Conservation (phyloP, 1,284 basidiomycete species). For the Rugosomyces carneus region DNA sequence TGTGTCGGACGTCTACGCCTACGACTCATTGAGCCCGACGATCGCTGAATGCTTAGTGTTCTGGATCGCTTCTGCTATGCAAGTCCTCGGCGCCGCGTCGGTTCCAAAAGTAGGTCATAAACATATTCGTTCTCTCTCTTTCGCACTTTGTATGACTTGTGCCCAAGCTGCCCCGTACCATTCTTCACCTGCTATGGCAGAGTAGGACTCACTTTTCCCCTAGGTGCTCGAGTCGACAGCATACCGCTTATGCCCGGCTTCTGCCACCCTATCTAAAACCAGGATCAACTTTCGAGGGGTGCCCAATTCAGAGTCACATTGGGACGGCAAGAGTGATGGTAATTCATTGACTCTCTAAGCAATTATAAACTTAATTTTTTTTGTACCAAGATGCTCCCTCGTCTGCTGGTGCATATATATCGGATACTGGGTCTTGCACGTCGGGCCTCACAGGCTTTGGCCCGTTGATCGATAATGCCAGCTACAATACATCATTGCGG, state of each 20-base stretch:
- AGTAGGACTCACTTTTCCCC: constrained; percentile 14
- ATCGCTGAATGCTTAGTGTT: constrained; percentile 44
- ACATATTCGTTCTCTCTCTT: constrained; percentile 22
- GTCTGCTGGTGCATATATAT: constrained; percentile 25
- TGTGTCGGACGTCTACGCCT: constrained; percentile 37
- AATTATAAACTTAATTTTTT: neutral
- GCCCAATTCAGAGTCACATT: constrained; percentile 41
- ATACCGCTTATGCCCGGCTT: constrained; percentile 23
- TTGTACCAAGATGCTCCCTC: constrained; percentile 20
- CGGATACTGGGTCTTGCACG: constrained; percentile 19
- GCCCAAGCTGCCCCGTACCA: constrained; percentile 19
- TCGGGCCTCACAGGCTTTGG: constrained; percentile 16
- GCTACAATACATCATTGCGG: constrained; percentile 4
- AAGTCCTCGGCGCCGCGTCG: constrained; percentile 29
- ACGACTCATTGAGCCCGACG: constrained; percentile 34
- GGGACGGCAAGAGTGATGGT: constrained; percentile 40
- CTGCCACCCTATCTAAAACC: constrained; percentile 20
- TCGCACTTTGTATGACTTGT: constrained; percentile 37
- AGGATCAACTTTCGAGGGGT: constrained; percentile 24
- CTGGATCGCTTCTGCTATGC: constrained; percentile 48
- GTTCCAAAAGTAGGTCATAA: constrained; percentile 39
- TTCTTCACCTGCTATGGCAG: constrained; percentile 26
- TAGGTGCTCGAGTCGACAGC: constrained; percentile 43
- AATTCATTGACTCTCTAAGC: constrained; percentile 14
- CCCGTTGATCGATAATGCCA: constrained; percentile 9